Evolutionary conservation across 192 early-diverging fungal genomes (phyloP), one percentile per base, ranked within the genome.

Genomic region (Coemansia sp.): DNA sequence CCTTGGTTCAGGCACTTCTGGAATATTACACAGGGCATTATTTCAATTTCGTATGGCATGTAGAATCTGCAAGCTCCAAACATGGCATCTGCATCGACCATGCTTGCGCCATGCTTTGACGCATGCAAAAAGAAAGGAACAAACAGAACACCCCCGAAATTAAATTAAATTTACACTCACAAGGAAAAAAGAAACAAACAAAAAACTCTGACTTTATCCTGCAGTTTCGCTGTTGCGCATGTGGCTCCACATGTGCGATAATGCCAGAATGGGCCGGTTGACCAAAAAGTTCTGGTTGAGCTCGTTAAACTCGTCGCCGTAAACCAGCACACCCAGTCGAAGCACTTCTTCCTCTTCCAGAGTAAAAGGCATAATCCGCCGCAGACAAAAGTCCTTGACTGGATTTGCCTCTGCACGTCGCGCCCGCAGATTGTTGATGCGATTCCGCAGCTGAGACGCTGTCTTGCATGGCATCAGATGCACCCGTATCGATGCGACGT

Each of bases 381-480:
- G 57, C 66, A 85, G 61, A 11, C 78, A 78, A 61, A 79, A 81
- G 9, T 74, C 73, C 72, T 86, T 86, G 43, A 85, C 76, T 17
- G 79, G 66, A 54, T 85, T 86, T 14, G 66, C 53, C 2, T 71
- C 68, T 4, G 70, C 70, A 39, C 80, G 54, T 3, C 85, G 66
- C 0, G 79, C 74, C 33, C 75, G 71, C 61, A 79, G 59, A 59
- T 86, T 86, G 32, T 75, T 79, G 56, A 81, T 72, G 22, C 85
- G 76, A 57, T 80, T 85, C n/a, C 81, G 71, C 56, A 86, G 51
- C 78, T 86, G 85, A 68, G 73, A 61, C 32, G 72, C 81, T 0
- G 85, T 83, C 68, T 85, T 86, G 65, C 80, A 83, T 2, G 85
- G 85, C 65, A 86, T 55, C 57, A 83, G 53, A 38, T 86, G 82